phyloP scores from a whole-genome alignment of 257 asterid genomes.

The Rehmannia glutinosa region DNA sequence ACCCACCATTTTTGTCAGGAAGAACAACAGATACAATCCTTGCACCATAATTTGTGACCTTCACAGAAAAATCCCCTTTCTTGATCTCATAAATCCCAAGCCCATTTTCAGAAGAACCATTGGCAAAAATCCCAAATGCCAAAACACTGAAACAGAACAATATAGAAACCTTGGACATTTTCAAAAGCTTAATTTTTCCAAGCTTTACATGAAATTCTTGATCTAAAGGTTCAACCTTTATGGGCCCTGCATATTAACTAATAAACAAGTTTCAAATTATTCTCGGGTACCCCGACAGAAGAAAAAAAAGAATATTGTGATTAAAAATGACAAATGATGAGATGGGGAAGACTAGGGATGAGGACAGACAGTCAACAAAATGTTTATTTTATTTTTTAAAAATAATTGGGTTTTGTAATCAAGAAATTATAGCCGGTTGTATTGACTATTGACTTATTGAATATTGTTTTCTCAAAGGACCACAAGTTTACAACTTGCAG shows the following conservation, averaged over 20 bases:
- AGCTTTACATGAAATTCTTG: too few relatives aligned
- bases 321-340: constrained; percentile 5
- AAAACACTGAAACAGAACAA: constrained; percentile 22
- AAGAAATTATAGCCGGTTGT: constrained; percentile 9
- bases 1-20: constrained; percentile 74
- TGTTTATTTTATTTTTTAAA: background rate
- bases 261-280: background rate
- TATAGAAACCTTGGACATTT: constrained; percentile 26
- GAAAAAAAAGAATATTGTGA: background rate
- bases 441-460: constrained; percentile 18
- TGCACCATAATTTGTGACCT: constrained; percentile 78
- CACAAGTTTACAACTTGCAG: constrained; percentile 1
- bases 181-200: too few relatives aligned
- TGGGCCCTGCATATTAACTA: too few relatives aligned
- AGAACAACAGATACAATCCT: constrained; percentile 64
- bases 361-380: constrained; percentile 4
- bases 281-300: background rate
- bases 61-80: constrained; percentile 53
- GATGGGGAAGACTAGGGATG: too few relatives aligned
- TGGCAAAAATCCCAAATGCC: constrained; percentile 14
- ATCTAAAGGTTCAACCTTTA: too few relatives aligned
- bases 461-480: background rate
- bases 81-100: constrained; percentile 44
- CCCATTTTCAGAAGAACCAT: constrained; percentile 14
- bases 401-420: background rate